phyloP scores from a whole-genome alignment of 73 alveolate species.

The Uronychia setigera region DNA sequence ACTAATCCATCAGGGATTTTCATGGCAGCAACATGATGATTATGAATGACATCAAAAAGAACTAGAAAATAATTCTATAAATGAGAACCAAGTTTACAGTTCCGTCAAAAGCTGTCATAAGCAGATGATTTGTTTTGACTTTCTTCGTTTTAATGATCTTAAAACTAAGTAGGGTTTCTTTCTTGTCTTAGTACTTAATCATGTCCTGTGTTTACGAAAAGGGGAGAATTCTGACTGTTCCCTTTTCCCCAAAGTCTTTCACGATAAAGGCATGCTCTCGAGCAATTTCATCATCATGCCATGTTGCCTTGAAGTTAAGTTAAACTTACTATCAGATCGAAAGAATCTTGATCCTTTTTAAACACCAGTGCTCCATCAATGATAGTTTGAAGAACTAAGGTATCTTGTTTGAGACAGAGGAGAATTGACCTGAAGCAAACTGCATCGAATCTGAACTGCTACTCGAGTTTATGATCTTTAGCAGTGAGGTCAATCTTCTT shows the following conservation, averaged over 20 bases:
- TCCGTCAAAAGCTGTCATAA: neutral
- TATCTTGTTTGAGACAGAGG: neutral
- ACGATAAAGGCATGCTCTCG: neutral
- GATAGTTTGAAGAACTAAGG: neutral
- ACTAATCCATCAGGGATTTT: neutral
- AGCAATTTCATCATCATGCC: neutral
- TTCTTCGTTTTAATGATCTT: neutral
- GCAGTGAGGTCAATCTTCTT: neutral
- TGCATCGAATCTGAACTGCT: neutral
- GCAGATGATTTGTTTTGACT: neutral
- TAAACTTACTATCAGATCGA: neutral
- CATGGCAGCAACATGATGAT: neutral
- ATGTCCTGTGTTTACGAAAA: neutral
- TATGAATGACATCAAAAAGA: neutral
- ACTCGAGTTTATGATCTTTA: neutral
- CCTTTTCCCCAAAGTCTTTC: neutral
- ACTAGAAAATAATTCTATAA: neutral
- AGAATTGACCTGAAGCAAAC: neutral
- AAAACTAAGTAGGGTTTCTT: neutral
- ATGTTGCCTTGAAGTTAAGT: neutral
- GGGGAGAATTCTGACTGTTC: neutral
- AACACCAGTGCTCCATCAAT: neutral
- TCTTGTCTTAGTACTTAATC: neutral
- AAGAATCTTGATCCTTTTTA: neutral
- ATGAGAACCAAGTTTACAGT: neutral